Evolutionary conservation across 805 yeast genomes (phyloP).

Genomic region (Metschnikowia similis): DNA sequence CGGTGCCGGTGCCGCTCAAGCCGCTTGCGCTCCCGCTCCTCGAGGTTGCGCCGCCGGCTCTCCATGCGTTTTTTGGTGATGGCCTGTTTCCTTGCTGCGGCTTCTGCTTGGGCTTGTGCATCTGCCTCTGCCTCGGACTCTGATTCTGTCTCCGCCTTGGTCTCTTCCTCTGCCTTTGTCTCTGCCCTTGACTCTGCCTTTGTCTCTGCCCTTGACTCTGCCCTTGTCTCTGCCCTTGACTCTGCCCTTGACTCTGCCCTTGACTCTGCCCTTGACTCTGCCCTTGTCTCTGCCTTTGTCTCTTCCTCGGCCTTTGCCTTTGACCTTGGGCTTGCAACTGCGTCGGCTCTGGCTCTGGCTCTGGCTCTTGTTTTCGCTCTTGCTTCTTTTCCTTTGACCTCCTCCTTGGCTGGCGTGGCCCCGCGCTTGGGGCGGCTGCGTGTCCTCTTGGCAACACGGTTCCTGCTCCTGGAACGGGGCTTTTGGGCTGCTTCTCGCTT

Average conservation of each 20-base stretch:
- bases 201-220: too few species aligned
- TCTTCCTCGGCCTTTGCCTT: too few species aligned
- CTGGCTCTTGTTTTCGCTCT: too few species aligned
- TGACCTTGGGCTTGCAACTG: too few species aligned
- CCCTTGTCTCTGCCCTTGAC: too few species aligned
- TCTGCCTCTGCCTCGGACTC: background rate
- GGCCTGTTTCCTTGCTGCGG: background rate
- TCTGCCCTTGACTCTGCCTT: background rate
- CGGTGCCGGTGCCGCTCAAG: slow-evolving; percentile 2
- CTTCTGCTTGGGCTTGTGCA: background rate
- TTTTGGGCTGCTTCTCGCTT: slow-evolving; percentile 5
- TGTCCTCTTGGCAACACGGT: background rate
- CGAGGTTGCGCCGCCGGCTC: slow-evolving; percentile 5
- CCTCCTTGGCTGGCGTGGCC: too few species aligned
- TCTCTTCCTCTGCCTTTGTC: background rate
- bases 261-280: too few species aligned
- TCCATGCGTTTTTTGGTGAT: slow-evolving; percentile 6
- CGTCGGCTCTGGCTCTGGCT: too few species aligned
- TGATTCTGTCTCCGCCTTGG: background rate
- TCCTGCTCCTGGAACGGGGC: background rate
- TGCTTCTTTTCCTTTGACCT: too few species aligned
- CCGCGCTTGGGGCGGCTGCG: too few species aligned
- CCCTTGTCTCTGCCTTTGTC: too few species aligned
- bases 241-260: background rate
- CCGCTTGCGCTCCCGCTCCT: slow-evolving; percentile 2